Evolutionary conservation across 352 stramenopile species (phyloP), one percentile per base, ranked within the genome.

Genomic region (Globisporangium camurandrum): DNA sequence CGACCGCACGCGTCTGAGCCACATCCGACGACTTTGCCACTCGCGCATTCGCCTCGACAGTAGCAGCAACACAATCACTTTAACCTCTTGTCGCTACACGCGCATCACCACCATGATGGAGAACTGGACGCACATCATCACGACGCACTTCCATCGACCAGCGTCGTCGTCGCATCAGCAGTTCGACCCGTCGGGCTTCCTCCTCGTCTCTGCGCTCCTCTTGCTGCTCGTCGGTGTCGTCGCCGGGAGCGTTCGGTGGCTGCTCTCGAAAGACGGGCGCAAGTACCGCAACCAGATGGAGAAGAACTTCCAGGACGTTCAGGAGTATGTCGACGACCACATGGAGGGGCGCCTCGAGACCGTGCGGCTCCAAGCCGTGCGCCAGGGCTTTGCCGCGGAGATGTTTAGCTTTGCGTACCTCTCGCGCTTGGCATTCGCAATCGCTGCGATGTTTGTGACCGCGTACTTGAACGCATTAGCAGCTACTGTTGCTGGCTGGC

Each of bases 331-430:
- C 6, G 70, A 68, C 24, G 71, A 63, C 52, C 64, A 77, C 19
- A 66, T 90, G 34, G 79, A 77, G 26, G 76, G 80, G 55, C 83
- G 87, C 57, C 58, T 90, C 55, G 67, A 80, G 64, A 81, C 84
- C 59, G 67, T 88, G 37, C 85, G 86, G 49, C 67, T 59, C 33
- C 69, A 67, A 39, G 82, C 77, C 46, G 67, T 61, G 0, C 79
- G 75, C 19, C 77, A 90, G 61, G 83, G 83, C 26, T 93, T 93
- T 59, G 86, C 92, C 55, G 68, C 71, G 41, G 80, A 93, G 66
- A 93, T 93, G 83, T 68, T 92, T 46, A 92, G 80, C 70, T 88
- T 81, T 54, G 76, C 81, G 17, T 93, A 93, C 57, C 67, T 93
- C 20, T 92, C 80, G 30, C 69, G 83, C 3, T 71, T 93, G 30